A percentile compares a stretch with the other conserved stretches of the same genome.
These are phyloP conservation scores for Calonectria ilicicola DNA, from an alignment of 2,329 filamentous ascomycete species.

Conservation along the genomic window DNA sequence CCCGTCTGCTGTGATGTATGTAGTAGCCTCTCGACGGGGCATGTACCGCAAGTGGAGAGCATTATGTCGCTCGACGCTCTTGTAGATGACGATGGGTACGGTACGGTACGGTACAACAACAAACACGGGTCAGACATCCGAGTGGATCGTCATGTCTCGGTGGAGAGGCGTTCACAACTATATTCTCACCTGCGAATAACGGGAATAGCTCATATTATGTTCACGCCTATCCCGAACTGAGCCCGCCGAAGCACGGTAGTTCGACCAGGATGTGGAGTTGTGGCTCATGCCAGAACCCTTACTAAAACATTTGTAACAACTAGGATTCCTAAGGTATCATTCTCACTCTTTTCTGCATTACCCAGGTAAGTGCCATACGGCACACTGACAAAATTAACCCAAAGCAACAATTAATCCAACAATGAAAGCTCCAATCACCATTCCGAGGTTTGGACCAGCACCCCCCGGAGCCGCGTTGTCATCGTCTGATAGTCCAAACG, in stretches of 20 bases:
- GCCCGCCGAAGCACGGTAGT: background rate
- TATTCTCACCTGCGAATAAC: slow-evolving; percentile 2
- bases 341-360: background rate
- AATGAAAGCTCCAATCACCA: slow-evolving; percentile 32
- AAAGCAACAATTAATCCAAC: slow-evolving; percentile 35
- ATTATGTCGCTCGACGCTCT: slow-evolving; percentile 1
- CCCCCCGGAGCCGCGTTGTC: slow-evolving; percentile 45
- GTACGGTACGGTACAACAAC: no score
- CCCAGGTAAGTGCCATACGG: background rate
- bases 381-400: slow-evolving; percentile 27
- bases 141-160: background rate
- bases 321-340: slow-evolving; percentile 1
- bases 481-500: slow-evolving; percentile 56
- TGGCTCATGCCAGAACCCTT: background rate
- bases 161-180: slow-evolving; percentile 10
- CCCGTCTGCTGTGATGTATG: slow-evolving; percentile 3
- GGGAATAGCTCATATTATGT: background rate
- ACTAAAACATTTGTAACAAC: slow-evolving; percentile 14
- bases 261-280: background rate
- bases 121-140: background rate
- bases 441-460: slow-evolving; percentile 34
- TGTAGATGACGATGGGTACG: background rate
- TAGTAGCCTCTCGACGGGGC: background rate
- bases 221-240: background rate
- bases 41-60: slow-evolving; percentile 5